Base-by-base conservation (phyloP, 345 rosid genomes). In the Bretschneidera sinensis region DNA sequence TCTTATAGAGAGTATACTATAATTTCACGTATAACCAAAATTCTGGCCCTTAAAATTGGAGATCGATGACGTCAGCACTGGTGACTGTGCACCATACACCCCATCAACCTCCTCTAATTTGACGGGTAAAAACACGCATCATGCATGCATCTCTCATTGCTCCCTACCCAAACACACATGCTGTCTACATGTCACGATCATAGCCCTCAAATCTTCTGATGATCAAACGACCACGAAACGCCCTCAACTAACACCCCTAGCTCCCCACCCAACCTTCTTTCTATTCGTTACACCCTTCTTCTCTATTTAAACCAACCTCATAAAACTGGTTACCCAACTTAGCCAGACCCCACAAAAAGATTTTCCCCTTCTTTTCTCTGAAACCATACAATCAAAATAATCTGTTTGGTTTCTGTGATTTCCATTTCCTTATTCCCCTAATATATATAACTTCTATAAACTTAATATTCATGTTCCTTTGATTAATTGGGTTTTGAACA, bases 231-330 rank as follows among this genome's bases (percentile, higher is more conserved):
- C 33, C 62, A 39, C 13, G 0, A 34, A 15, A 13, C 21, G 5
- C 33, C 23, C 18, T 43, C 75, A 71, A 51, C 67, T 71, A 71
- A 61, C 67, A 60, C 60, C 54, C 51, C 45, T 39, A 8, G 23
- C 61, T 54, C 49, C 57, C 22, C 62, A 52, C 54, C 61, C 45
- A 56, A 45, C 66, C 5, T n/a, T 14, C 4, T 4, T 24, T 50
- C 25, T 9, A 1, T 49, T 2, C 33, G 33, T 2, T 2, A 3
- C 57, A 3, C 8, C 8, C 33, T 28, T 9, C 15, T 22, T 15
- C 14, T 25, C 28, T 64, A 65, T 60, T 65, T 55, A 61, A 60
- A 65, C 62, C 49, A 17, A 54, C 48, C 21, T 20, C 9, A 5
- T 25, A 15, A 17, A 23, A 19, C 50, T 55, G 63, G 23, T 54